phyloP scores from a whole-genome alignment of 2,329 filamentous ascomycete genomes.

The Pseudomassariella vexata region DNA sequence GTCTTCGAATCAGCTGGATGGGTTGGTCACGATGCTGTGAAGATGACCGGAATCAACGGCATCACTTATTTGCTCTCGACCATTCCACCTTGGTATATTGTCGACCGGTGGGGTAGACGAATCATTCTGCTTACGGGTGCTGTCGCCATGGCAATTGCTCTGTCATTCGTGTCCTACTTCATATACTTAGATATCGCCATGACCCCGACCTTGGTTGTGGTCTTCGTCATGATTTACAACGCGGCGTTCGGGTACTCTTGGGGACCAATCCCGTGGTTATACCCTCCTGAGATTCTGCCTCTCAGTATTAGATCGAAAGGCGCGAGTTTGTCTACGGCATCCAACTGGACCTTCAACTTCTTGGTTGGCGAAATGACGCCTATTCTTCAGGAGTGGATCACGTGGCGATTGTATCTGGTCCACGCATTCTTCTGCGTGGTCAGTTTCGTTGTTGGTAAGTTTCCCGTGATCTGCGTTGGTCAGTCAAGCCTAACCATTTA shows the following conservation, averaged over 20 bases:
- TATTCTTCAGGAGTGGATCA: conserved; percentile 83
- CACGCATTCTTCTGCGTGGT: conserved; percentile 96
- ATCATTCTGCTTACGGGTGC: conserved; percentile 87
- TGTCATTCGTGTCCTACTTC: conserved; percentile 91
- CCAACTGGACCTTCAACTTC: conserved; percentile 99
- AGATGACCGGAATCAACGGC: conserved; percentile 96
- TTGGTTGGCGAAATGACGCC: conserved; percentile 93
- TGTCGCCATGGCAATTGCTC: conserved; percentile 78
- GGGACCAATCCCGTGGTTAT: conserved; percentile 97
- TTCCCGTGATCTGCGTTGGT: conserved; percentile 7
- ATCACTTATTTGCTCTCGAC: conserved; percentile 86
- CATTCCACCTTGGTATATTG: conserved; percentile 93
- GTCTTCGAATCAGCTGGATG: conserved; percentile 98
- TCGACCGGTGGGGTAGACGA: conserved; percentile 85
- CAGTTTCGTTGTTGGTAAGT: conserved; percentile 93
- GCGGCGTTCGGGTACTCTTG: conserved; percentile 91
- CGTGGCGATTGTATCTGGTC: conserved; percentile 89
- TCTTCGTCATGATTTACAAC: conserved; percentile 98
- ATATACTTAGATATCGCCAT: conserved; percentile 75
- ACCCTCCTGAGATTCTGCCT: conserved; percentile 96
- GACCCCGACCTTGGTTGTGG: conserved; percentile 80
- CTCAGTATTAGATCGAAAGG: conserved; percentile 96
- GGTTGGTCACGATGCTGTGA: conserved; percentile 80
- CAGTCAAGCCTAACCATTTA: conserved; percentile 8
- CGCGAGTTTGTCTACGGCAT: conserved; percentile 89